Evolutionary conservation across 257 asterid genomes (phyloP), one percentile per base, ranked within the genome.

Genomic region (Scutellaria galericulata): DNA sequence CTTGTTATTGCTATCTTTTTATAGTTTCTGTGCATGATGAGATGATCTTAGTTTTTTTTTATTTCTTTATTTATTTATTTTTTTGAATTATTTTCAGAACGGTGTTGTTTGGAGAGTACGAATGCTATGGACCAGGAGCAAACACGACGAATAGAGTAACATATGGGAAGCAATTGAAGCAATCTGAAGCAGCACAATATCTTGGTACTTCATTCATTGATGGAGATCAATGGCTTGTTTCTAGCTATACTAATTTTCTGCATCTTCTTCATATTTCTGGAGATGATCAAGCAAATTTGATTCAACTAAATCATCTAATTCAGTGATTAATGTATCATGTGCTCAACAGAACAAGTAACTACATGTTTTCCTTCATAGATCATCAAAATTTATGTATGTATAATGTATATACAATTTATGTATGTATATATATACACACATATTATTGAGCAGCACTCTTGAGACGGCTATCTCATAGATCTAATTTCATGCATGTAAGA

Each of bases 181-280:
- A 60, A 70, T 60, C 77, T 9, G 96, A 93, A 73, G 96, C 90
- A n/a, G 85, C 78, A 66, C 82, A 81, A 3, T 93, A 78, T 78
- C 74, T 88, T 77, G 77, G 76, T 44, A 58, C 74, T 40, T 85
- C 97, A 3, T 91, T 71, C 81, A 79, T 93, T 13, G 89, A 93
- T 71, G 98, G 97, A 37, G 68, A 88, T 55, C 80, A 86, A 0
- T 91, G 97, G 98, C 86, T 93, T 73, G 46, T 78, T 70, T 50
- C 79, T 12, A 8, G 22, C 11, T 31, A 64, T 37, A 58, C 5
- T 55, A 57, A 27, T 6, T 61, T 59, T 46, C 64, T 67, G 6
- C 18, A 22, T 9, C 0, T 31, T 54, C 4, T 42, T 64, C 64
- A 55, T 9, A 31, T 50, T 42, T 56, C 63, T 27, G 3, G 35